These are phyloP conservation scores for Didymellaceae sp. DNA, from an alignment of 2,329 filamentous ascomycete genomes.

Conservation along the genomic window DNA sequence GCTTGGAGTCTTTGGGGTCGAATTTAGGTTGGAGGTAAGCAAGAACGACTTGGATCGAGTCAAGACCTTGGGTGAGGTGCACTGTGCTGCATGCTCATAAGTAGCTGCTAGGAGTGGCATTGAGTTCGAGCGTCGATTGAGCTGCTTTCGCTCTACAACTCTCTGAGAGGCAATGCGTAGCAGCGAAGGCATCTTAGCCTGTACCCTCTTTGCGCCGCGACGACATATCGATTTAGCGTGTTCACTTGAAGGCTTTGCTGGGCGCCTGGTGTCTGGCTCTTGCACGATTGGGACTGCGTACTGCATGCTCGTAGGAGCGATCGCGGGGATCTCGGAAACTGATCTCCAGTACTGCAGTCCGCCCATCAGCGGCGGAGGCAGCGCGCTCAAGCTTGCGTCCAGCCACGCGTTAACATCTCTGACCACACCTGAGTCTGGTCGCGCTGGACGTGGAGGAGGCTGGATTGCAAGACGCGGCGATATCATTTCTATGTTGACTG, in stretches of 20 bases:
- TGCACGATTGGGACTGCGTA: slow-evolving; percentile 38
- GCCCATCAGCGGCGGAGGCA: slow-evolving; percentile 40
- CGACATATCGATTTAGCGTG: slow-evolving; percentile 35
- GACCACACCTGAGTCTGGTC: slow-evolving; percentile 35
- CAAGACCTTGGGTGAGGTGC: slow-evolving; percentile 9
- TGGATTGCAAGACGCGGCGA: slow-evolving; percentile 16
- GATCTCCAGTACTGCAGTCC: slow-evolving; percentile 45
- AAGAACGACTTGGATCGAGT: slow-evolving; percentile 20
- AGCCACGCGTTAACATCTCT: slow-evolving; percentile 44
- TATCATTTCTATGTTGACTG: slow-evolving; percentile 17
- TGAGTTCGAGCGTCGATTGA: slow-evolving; percentile 34
- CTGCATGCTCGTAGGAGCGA: slow-evolving; percentile 25
- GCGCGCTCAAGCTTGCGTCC: slow-evolving; percentile 35
- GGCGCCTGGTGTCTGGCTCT: slow-evolving; percentile 13
- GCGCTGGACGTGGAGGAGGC: slow-evolving; percentile 29
- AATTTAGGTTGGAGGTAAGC: slow-evolving; percentile 8
- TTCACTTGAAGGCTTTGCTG: slow-evolving; percentile 27
- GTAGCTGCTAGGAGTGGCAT: slow-evolving; percentile 31
- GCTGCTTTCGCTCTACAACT: slow-evolving; percentile 17
- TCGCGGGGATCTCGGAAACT: slow-evolving; percentile 15
- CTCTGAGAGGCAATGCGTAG: slow-evolving; percentile 28
- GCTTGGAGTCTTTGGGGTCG: slow-evolving; percentile 10
- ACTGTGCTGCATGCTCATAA: slow-evolving; percentile 20
- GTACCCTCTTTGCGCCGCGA: slow-evolving; percentile 36
- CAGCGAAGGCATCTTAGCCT: slow-evolving; percentile 40